Evolutionary conservation across 768 basidiomycete species (phyloP), one percentile per base, ranked within the genome.

Genomic region (Rhizopogon sp.): DNA sequence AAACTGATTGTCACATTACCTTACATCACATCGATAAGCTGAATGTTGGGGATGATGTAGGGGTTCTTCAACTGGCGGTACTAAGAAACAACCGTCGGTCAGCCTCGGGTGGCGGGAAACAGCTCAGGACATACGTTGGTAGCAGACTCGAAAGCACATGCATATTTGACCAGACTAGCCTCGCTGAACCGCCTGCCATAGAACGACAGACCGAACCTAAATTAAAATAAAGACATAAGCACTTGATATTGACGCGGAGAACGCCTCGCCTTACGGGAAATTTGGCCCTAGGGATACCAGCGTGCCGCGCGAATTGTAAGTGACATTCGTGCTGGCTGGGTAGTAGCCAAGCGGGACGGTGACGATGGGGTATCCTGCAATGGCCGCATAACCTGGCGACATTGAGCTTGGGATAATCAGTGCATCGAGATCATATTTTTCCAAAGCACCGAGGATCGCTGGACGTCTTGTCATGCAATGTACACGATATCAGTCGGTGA

Each of bases 281-380:
- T 49, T 49, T 16, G 47, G 47, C 3, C 47, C 47, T 2, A 49
- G 35, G 2, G 20, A 22, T 16, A 49, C 47, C 8, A 49, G 20
- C 14, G 47, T 49, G 14, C 22, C 20, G 13, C 47, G 47, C 5
- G 47, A 16, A 14, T 49, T 49, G 14, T 49, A 25, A 5, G 33
- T 49, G 13, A 49, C 47, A 14, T 35, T 50, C 22, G 77, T 74
- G 56, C 79, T 69, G 39, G 74, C 73, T 1, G 80, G 80, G 56
- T 78, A 79, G 63, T 83, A 84, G 0, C 82, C 83, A 2, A 86
- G 74, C 1, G 85, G 84, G 9, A 86, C 84, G 63, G 43, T 29
- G n/a, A 85, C 71, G 52, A 85, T 81, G 3, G 85, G 85, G 59
- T 85, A 86, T 5, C 85, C 85, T 2, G 82, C 81, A 52, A 85